phyloP scores from a whole-genome alignment of 2,329 filamentous ascomycete genomes.

The Stagonosporopsis tanaceti region DNA sequence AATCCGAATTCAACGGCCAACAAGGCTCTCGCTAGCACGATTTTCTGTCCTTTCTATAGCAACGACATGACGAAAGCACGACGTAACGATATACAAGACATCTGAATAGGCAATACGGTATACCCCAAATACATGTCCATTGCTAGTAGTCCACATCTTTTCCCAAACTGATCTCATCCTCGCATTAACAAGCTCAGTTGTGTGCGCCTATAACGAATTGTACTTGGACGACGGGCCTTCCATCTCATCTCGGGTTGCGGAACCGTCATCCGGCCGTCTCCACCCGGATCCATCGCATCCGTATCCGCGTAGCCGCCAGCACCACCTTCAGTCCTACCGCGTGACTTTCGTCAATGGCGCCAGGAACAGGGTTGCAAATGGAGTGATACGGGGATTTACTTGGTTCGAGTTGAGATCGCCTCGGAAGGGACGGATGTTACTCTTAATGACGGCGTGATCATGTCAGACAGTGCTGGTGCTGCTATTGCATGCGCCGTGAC shows the following conservation, averaged over 20 bases:
- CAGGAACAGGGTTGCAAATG: background rate
- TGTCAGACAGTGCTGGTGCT: background rate
- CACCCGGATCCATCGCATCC: background rate
- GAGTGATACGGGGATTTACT: background rate
- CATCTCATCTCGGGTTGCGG: background rate
- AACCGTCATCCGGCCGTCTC: background rate
- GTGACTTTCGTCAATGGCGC: background rate
- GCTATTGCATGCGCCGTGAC: background rate
- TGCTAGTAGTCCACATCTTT: no score
- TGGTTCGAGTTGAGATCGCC: background rate
- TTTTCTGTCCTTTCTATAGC: background rate
- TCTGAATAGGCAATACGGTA: background rate
- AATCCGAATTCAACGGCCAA: background rate
- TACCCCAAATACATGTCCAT: background rate
- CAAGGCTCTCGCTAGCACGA: background rate
- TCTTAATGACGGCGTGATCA: background rate
- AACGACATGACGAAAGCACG: background rate
- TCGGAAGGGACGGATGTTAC: background rate
- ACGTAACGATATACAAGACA: background rate
- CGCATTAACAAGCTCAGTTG: no score
- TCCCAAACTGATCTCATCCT: no score
- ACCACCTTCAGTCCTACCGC: background rate
- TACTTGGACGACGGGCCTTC: background rate
- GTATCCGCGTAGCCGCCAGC: background rate
- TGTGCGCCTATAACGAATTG: background rate